phyloP scores from a whole-genome alignment of 31 red algal genomes.

The Endocladia muricata region DNA sequence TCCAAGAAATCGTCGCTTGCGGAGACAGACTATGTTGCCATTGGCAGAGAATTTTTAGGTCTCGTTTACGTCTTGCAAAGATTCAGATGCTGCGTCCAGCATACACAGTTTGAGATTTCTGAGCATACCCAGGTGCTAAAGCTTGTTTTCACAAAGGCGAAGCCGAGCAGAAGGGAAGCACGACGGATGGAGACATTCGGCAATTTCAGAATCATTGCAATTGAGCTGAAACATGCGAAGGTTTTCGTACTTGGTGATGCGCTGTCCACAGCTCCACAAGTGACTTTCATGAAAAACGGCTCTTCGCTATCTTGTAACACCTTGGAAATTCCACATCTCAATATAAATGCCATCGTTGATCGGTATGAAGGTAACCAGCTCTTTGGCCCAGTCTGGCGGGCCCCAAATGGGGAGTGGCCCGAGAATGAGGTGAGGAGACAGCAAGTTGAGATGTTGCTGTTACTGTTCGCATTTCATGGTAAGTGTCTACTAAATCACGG shows the following conservation, averaged over 20 bases:
- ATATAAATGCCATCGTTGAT: not conserved
- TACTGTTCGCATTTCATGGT: not conserved
- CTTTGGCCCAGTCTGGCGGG: not conserved
- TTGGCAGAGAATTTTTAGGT: slow-evolving; percentile 14
- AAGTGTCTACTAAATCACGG: not conserved
- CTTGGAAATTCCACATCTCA: not conserved
- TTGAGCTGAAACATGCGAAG: not conserved
- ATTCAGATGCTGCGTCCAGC: not conserved
- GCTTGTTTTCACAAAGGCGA: not conserved
- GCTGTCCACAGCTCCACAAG: not conserved
- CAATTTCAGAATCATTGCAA: not conserved
- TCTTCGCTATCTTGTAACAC: not conserved
- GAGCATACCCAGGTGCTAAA: not conserved
- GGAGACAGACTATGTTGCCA: slow-evolving; percentile 7
- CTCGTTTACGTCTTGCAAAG: not conserved
- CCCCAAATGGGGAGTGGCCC: not conserved
- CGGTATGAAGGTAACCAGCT: not conserved
- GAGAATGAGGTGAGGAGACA: not conserved
- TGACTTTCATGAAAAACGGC: not conserved
- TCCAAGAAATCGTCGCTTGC: not conserved
- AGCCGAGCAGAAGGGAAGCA: not conserved
- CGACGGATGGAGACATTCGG: not conserved
- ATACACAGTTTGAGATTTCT: not conserved
- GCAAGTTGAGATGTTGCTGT: not conserved
- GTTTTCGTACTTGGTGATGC: not conserved